Evolutionary conservation across 2,329 filamentous ascomycete species (phyloP), one percentile per base, ranked within the genome.

Genomic region (Fusarium hainanense): DNA sequence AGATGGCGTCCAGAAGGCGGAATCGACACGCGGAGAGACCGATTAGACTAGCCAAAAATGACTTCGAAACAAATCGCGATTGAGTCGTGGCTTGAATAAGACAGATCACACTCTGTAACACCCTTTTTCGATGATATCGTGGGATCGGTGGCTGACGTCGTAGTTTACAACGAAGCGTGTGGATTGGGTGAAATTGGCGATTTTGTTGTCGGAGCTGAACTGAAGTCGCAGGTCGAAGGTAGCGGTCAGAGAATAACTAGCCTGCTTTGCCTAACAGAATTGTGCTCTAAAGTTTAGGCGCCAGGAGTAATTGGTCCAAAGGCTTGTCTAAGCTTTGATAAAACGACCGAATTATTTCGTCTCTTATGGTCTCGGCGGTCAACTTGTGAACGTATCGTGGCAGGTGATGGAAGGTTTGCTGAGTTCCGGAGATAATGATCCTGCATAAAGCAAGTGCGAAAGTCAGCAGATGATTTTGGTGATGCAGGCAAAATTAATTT

Each of bases 191-290:
- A 49, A 52, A 28, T 57, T 49, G 46, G 54, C 18, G 48, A 61
- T 54, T 44, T 49, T 50, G 52, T 68, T 41, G 44, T 41, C 30
- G 27, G 54, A 34, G 58, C 43, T 63, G 50, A 54, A 57, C 27
- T 28, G 27, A 13, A 28, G 62, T 40, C 59, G 44, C 27, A 49
- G 55, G 68, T 43, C 34, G 41, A 42, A 63, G 68, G 49, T 59
- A 64, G 68, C 68, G 68, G 68, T 69, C 68, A 69, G 44, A 55
- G 50, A 34, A 48, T 32, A 50, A 59, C 68, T 71, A 71, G 68
- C 47, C 52, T 50, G 44, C 7, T 42, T 65, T 68, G 41, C 18
- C 34, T n/a, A n/a, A 37, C 3, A 37, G 34, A 37, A 37, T 37
- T 37, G 34, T 37, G 34, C 18, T 37, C 34, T 37, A n/a, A 37